Evolutionary conservation across 2,329 filamentous ascomycete species (phyloP).

Genomic region (Knufia petricola): DNA sequence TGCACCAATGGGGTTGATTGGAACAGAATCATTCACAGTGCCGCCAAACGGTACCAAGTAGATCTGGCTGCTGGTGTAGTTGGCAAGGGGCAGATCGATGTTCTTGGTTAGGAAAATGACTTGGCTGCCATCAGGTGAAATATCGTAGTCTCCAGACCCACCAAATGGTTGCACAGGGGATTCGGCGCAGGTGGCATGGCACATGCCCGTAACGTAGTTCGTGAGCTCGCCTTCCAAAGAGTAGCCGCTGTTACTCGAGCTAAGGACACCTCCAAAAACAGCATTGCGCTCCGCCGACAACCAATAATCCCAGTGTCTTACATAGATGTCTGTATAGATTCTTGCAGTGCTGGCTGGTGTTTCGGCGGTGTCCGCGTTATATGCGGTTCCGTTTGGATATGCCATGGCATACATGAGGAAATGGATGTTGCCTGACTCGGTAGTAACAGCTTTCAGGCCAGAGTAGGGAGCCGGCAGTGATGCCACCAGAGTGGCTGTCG

Average conservation of each 20-base stretch:
- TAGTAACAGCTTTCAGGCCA: conserved; percentile 31
- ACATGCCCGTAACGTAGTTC: conserved; percentile 32
- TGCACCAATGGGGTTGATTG: conserved; percentile 34
- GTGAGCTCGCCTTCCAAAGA: conserved; percentile 42
- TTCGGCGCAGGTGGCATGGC: conserved; percentile 44
- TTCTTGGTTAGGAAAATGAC: conserved; percentile 37
- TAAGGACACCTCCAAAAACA: conserved; percentile 61
- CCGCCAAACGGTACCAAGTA: conserved; percentile 60
- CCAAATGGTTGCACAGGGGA: conserved; percentile 56
- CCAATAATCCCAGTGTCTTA: conserved; percentile 77
- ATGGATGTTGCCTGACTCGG: conserved; percentile 38
- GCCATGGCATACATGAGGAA: conserved; percentile 51
- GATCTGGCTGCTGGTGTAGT: conserved; percentile 72
- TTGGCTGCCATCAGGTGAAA: conserved; percentile 33
- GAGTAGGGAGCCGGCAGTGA: conserved; percentile 31
- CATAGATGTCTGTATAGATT: conserved; percentile 66
- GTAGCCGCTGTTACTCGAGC: conserved; percentile 27
- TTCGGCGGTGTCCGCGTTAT: conserved; percentile 53
- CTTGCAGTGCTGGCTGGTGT: conserved; percentile 55
- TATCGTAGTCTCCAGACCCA: conserved; percentile 69
- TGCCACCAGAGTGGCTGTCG: conserved; percentile 31
- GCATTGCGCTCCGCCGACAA: conserved; percentile 58
- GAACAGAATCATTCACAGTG: conserved; percentile 42
- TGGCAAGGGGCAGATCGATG: conserved; percentile 33
- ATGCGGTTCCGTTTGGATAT: conserved; percentile 58